Evolutionary conservation across 805 yeast genomes (phyloP).

Genomic region (Wickerhamiella spandovensis): DNA sequence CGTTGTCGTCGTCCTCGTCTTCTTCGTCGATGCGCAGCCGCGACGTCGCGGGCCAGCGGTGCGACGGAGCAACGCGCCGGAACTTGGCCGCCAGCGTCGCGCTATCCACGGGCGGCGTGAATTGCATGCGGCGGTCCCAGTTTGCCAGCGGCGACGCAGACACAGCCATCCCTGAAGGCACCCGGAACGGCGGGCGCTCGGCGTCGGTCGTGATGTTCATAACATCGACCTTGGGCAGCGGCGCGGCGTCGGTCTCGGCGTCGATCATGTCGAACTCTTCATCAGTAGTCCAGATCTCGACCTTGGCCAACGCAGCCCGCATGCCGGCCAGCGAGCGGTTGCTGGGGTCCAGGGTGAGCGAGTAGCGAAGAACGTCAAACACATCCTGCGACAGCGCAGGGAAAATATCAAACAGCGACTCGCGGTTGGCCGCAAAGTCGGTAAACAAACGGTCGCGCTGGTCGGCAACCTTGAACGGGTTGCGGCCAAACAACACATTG

Average conservation of each 20-base stretch:
- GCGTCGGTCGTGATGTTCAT: constrained; percentile 1
- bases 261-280: constrained; percentile 44
- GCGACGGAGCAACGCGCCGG: background rate
- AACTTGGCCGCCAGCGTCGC: background rate
- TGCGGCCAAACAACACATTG: constrained; percentile 76
- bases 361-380: constrained; percentile 66
- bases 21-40: constrained; percentile 5
- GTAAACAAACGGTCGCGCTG: constrained; percentile 69
- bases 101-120: constrained; percentile 17
- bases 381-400: constrained; percentile 79
- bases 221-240: constrained; percentile 7
- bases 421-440: constrained; percentile 78
- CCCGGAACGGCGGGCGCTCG: constrained; percentile 16
- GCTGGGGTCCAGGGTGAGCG: constrained; percentile 73
- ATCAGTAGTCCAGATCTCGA: constrained; percentile 68
- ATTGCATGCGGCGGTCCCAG: constrained; percentile 18
- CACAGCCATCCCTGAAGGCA: constrained; percentile 14
- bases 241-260: constrained; percentile 28
- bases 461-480: constrained; percentile 74
- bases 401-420: constrained; percentile 81
- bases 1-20: constrained; percentile 3
- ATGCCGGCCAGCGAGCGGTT: constrained; percentile 58
- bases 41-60: constrained; percentile 1
- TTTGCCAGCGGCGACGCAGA: constrained; percentile 12
- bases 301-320: constrained; percentile 43